Evolutionary conservation across 345 rosid species (phyloP).

Genomic region (Noccaea bulbosa): DNA sequence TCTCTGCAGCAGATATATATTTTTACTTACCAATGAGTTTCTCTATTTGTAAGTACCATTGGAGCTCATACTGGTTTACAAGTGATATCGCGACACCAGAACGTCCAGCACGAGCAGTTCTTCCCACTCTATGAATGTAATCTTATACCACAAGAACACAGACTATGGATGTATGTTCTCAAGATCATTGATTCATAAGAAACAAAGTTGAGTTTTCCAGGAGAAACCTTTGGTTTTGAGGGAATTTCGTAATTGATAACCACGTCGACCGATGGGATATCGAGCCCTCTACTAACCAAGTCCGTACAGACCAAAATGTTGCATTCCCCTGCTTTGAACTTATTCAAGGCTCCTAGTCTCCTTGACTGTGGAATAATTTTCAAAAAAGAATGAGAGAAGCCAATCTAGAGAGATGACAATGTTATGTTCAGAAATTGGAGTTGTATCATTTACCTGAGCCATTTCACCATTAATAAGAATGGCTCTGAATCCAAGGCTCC

Average conservation of each 20-base stretch:
- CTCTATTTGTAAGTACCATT: constrained; percentile 91
- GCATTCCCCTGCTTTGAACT: constrained; percentile 91
- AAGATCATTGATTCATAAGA: constrained; percentile 11
- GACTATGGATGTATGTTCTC: constrained; percentile 4
- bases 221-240: constrained; percentile 46
- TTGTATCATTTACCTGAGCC: constrained; percentile 63
- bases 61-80: constrained; percentile 86
- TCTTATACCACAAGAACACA: constrained; percentile 53
- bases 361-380: constrained; percentile 56
- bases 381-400: background rate
- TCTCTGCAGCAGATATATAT: background rate
- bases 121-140: constrained; percentile 87
- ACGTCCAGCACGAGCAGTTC: constrained; percentile 99
- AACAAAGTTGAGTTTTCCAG: background rate
- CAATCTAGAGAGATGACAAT: background rate
- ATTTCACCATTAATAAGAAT: constrained; percentile 92
- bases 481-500: constrained; percentile 86
- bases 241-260: constrained; percentile 95
- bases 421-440: background rate
- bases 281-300: constrained; percentile 96
- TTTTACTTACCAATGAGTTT: constrained; percentile 74
- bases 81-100: constrained; percentile 93
- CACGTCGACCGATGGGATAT: constrained; percentile 89
- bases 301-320: constrained; percentile 89
- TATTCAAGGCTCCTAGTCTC: constrained; percentile 89